These are phyloP conservation scores for Plasmopara muralis DNA, from an alignment of 352 stramenopile genomes.

Conservation along the genomic window DNA sequence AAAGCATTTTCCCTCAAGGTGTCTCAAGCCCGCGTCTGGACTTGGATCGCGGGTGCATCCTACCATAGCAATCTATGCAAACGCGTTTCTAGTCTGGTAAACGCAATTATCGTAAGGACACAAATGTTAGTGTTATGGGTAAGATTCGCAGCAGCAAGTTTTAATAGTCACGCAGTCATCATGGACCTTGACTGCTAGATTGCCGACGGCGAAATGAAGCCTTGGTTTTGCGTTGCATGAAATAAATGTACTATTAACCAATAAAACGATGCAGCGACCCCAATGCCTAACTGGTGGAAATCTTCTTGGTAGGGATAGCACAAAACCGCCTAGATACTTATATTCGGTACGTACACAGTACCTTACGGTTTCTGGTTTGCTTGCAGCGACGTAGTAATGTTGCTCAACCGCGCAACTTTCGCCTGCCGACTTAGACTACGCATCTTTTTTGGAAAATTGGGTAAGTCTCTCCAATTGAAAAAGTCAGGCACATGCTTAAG, in stretches of 20 bases:
- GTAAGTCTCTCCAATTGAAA: slow-evolving; percentile 38
- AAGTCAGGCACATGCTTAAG: slow-evolving; percentile 42
- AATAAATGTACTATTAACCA: slow-evolving; percentile 3
- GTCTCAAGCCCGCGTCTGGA: slow-evolving; percentile 22
- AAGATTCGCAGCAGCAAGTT: not conserved
- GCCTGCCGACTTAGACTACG: slow-evolving; percentile 2
- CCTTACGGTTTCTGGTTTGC: slow-evolving; percentile 11
- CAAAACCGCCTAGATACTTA: not conserved
- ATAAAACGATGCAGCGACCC: not conserved
- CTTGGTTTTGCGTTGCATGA: not conserved
- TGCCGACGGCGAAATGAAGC: slow-evolving; percentile 22
- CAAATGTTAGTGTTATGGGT: slow-evolving; percentile 2
- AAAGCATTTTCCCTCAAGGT: slow-evolving; percentile 13
- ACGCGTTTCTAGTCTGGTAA: slow-evolving; percentile 22
- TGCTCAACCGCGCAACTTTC: slow-evolving; percentile 23
- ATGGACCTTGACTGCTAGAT: slow-evolving; percentile 13
- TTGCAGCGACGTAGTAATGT: slow-evolving; percentile 31
- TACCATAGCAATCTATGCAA: slow-evolving; percentile 35
- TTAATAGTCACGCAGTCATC: not conserved
- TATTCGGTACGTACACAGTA: not conserved
- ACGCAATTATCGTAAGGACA: slow-evolving; percentile 1
- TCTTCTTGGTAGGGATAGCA: not conserved
- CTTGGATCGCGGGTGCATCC: slow-evolving; percentile 31
- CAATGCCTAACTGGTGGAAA: slow-evolving; percentile 9
- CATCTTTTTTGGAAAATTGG: slow-evolving; percentile 34